Evolutionary conservation across 2,329 filamentous ascomycete genomes (phyloP), one percentile per base, ranked within the genome.

Genomic region (Ceratocystis diversiconidia): DNA sequence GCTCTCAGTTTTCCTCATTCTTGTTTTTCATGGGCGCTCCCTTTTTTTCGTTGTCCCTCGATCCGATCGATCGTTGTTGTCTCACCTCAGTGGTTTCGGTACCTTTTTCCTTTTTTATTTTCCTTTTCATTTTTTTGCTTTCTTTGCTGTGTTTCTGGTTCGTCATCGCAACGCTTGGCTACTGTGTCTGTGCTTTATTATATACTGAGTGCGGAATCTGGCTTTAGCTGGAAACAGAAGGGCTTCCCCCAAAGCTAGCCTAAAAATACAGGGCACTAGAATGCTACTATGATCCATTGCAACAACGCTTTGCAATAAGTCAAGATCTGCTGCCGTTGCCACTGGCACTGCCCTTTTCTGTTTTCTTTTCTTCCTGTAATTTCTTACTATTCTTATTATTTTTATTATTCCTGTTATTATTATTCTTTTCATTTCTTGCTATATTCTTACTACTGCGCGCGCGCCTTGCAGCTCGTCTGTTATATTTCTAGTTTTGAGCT

Each of bases 221-320:
- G 55, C 30, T 59, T 36, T 59, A 59, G 55, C 55, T 59, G 28
- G 30, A 59, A 59, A 59, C 55, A 59, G 55, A 59, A 59, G 55
- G 55, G 5, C 10, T 30, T 7, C 25, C 52, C 12, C 52, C 52
- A 25, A 55, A 55, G 15, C 19, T 2, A 28, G 7, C 52, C 15
- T 7, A 32, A 59, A 59, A 59, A 59, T 59, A 59, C 55, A 59
- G 55, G 55, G 55, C 55, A 59, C 48, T 59, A n/a, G 55, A 19
- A 30, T 59, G 25, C 55, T 36, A 30, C 25, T 12, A 2, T 30
- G 1, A n/a, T 25, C n/a, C 41, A 32, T 17, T 64, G 52, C 46
- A 43, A 57, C 30, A 5, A 17, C 25, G 25, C 28, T 44, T 36
- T 41, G 43, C 52, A 36, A 52, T 2, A 48, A 61, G 36, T 52